Evolutionary conservation across 2,329 filamentous ascomycete species (phyloP).

Genomic region (Akanthomyces lecanii): DNA sequence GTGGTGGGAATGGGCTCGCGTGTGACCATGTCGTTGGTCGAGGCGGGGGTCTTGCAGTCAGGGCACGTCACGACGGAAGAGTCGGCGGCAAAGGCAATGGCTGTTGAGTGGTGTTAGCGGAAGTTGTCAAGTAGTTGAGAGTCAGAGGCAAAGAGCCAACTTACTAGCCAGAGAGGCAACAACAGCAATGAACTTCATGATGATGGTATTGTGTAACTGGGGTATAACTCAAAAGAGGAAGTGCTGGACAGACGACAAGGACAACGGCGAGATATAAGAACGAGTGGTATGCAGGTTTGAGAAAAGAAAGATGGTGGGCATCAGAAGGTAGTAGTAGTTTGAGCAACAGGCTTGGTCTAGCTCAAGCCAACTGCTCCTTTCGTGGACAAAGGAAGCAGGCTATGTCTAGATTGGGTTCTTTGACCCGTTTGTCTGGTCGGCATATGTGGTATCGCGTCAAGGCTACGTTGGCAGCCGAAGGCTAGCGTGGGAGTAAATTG

Average conservation of each 20-base stretch:
- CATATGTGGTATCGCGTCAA: neutral
- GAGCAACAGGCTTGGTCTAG: neutral
- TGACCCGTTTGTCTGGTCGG: neutral
- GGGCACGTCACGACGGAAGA: conserved; percentile 11
- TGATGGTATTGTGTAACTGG: neutral
- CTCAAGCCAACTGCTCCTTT: neutral
- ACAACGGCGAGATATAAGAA: neutral
- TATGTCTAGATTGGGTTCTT: too few relatives aligned
- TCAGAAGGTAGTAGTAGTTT: neutral
- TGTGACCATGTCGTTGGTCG: conserved; percentile 19
- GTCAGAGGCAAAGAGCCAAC: neutral
- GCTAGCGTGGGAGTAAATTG: neutral
- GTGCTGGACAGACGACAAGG: neutral
- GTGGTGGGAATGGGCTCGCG: conserved; percentile 17
- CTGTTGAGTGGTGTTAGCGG: neutral
- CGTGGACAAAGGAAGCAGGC: neutral
- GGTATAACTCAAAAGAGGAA: neutral
- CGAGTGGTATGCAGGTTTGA: neutral
- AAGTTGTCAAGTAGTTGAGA: too few relatives aligned
- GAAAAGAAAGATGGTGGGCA: neutral
- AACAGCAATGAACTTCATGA: conserved; percentile 13
- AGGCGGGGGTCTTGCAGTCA: conserved; percentile 14
- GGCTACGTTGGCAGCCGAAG: too few relatives aligned
- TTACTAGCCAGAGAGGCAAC: conserved; percentile 13
- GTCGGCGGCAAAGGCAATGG: conserved; percentile 7